phyloP scores from a whole-genome alignment of 2,329 filamentous ascomycete genomes.

The Neospermospora avenae region DNA sequence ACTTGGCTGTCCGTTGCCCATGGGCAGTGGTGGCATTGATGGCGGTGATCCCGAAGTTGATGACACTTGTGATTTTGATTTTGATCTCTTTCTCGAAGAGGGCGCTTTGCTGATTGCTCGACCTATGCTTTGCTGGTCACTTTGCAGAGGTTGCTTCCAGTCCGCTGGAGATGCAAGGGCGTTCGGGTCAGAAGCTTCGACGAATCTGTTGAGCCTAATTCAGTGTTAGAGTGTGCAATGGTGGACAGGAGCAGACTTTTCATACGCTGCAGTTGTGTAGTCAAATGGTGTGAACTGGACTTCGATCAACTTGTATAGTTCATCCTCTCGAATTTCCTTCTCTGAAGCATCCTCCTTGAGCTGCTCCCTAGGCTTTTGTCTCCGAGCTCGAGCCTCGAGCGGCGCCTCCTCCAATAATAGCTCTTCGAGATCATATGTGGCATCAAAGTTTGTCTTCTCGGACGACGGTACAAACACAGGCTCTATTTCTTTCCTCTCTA shows the following conservation, averaged over 20 bases:
- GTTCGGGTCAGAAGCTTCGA: slow-evolving; percentile 33
- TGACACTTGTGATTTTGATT: slow-evolving; percentile 28
- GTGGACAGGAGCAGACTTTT: slow-evolving; percentile 53
- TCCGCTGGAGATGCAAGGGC: slow-evolving; percentile 19
- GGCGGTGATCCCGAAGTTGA: slow-evolving; percentile 31
- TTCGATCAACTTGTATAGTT: slow-evolving; percentile 92
- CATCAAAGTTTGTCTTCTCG: slow-evolving; percentile 98
- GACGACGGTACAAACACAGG: slow-evolving; percentile 91
- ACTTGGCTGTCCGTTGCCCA: slow-evolving; percentile 22
- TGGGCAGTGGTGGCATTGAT: slow-evolving; percentile 21
- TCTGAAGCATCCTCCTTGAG: slow-evolving; percentile 92
- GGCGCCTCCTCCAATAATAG: slow-evolving; percentile 91
- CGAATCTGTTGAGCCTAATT: slow-evolving; percentile 32
- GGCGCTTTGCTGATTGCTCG: slow-evolving; percentile 15
- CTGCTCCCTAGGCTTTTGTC: slow-evolving; percentile 89
- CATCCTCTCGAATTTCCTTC: slow-evolving; percentile 91
- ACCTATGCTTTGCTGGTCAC: slow-evolving; percentile 10
- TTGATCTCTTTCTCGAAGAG: slow-evolving; percentile 24
- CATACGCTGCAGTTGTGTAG: slow-evolving; percentile 80
- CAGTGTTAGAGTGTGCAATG: slow-evolving; percentile 13
- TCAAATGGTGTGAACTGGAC: slow-evolving; percentile 92
- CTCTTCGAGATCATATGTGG: slow-evolving; percentile 95
- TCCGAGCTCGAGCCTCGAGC: slow-evolving; percentile 83
- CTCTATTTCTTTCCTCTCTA: slow-evolving; percentile 84
- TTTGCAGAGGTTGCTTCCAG: slow-evolving; percentile 15